Evolutionary conservation across 169 alveolate species (phyloP).

Genomic region (Eimeria sp.): DNA sequence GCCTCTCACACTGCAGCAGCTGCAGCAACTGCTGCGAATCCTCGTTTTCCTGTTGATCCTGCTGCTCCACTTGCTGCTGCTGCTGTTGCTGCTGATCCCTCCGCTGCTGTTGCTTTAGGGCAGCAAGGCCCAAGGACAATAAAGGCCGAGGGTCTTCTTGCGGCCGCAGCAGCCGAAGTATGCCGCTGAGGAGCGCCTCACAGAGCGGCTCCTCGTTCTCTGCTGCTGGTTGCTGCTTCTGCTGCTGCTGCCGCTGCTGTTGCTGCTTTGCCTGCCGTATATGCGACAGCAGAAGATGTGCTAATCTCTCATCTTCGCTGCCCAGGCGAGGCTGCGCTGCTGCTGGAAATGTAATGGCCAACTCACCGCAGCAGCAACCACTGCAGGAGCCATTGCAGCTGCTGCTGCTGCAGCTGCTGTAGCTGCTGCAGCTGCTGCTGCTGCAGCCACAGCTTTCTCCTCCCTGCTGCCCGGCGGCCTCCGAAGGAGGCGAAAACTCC

Average conservation of each 20-base stretch:
- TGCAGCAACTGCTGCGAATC: background rate
- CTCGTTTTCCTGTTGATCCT: constrained; percentile 25
- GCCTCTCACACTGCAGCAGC: constrained; percentile 26
- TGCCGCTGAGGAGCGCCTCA: constrained; percentile 30
- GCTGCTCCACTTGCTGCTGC: background rate
- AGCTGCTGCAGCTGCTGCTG: background rate
- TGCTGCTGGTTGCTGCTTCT: background rate
- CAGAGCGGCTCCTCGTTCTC: constrained; percentile 3
- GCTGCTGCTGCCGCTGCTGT: background rate
- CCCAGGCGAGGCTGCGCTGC: background rate
- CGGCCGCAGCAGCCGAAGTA: background rate
- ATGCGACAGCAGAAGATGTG: background rate
- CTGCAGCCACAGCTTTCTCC: background rate
- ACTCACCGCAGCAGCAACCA: constrained; percentile 3
- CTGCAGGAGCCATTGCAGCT: background rate
- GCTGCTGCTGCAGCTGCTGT: constrained; percentile 28
- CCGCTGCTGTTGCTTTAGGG: constrained; percentile 43
- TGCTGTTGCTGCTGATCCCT: background rate
- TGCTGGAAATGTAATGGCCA: background rate
- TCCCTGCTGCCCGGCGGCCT: background rate
- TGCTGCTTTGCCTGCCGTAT: background rate
- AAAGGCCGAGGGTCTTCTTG: constrained; percentile 1
- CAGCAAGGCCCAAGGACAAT: constrained; percentile 12
- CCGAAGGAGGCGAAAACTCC: constrained; percentile 2
- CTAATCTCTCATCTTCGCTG: background rate